Percentiles rank a stretch among this genome's conserved stretches.
Evolutionary conservation across 1,284 basidiomycete genomes (phyloP).

Genomic region (Stygiomarasmius scandens): DNA sequence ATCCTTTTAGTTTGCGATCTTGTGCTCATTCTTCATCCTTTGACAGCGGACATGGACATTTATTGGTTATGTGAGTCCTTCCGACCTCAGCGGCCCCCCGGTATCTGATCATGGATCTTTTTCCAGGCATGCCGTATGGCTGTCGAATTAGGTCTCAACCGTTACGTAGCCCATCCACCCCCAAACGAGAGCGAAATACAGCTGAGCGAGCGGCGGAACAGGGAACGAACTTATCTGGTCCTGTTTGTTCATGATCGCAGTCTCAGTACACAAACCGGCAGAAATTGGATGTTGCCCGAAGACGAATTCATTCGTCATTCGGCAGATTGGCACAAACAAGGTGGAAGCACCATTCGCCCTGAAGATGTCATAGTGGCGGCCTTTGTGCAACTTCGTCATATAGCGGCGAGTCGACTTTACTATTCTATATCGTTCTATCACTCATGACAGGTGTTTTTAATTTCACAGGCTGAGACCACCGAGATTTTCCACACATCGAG

Average conservation of each 20-base stretch:
- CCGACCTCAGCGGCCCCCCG: constrained; percentile 10
- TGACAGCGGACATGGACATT: constrained; percentile 80
- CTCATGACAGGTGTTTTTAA: constrained; percentile 16
- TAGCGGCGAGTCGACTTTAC: constrained; percentile 55
- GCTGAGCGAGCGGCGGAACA: constrained; percentile 72
- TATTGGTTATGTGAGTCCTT: constrained; percentile 70
- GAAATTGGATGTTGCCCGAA: constrained; percentile 84
- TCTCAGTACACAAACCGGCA: constrained; percentile 80
- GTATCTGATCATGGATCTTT: constrained; percentile 18
- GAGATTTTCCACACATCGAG: constrained; percentile 68
- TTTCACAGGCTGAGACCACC: constrained; percentile 77
- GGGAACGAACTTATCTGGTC: constrained; percentile 81
- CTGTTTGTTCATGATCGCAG: constrained; percentile 83
- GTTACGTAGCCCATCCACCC: constrained; percentile 56
- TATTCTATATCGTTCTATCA: constrained; percentile 8
- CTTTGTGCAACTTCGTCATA: constrained; percentile 72
- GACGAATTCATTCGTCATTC: constrained; percentile 73
- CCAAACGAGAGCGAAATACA: constrained; percentile 64
- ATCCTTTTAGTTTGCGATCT: constrained; percentile 5
- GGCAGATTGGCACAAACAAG: constrained; percentile 68
- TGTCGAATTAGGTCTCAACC: constrained; percentile 76
- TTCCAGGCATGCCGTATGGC: constrained; percentile 82
- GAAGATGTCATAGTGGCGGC: constrained; percentile 80
- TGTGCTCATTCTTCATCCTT: constrained; percentile 22
- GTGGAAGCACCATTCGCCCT: constrained; percentile 56